A percentile compares a stretch with the other conserved stretches of the same genome.
Conservation (phyloP, 2,329 filamentous ascomycete genomes). For the Ophiocordyceps australis region DNA sequence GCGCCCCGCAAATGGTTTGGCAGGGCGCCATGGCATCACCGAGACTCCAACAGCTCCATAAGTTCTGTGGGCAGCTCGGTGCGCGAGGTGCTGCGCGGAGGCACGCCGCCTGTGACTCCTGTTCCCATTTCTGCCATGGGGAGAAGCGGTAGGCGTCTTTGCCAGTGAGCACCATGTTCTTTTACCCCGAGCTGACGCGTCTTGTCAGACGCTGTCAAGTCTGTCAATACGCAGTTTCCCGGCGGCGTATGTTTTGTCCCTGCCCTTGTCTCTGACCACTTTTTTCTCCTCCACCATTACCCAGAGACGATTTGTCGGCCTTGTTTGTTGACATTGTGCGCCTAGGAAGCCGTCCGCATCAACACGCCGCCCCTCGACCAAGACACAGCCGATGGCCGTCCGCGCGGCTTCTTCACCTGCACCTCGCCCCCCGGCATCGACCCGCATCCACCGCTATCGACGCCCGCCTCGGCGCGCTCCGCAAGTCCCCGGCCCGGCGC, state of each 20-base stretch:
- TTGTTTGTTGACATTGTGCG: neutral
- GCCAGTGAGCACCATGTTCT: no score
- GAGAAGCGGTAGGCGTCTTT: no score
- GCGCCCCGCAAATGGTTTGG: slow-evolving; percentile 19
- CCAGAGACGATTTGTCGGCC: no score
- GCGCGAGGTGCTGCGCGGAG: slow-evolving; percentile 17
- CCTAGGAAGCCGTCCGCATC: slow-evolving; percentile 28
- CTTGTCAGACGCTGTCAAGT: slow-evolving; percentile 4
- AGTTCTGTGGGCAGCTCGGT: slow-evolving; percentile 22
- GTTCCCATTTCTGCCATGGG: slow-evolving; percentile 4
- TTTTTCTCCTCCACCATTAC: no score
- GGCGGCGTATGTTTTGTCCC: slow-evolving; percentile 11
- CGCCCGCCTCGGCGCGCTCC: slow-evolving; percentile 1
- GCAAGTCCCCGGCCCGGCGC: slow-evolving; percentile 5
- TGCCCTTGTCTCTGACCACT: neutral
- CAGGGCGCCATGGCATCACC: slow-evolving; percentile 20
- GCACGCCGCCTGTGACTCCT: slow-evolving; percentile 14
- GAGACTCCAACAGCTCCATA: slow-evolving; percentile 16
- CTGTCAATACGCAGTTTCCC: slow-evolving; percentile 11
- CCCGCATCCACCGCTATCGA: slow-evolving; percentile 1
- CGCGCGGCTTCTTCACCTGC: slow-evolving; percentile 24
- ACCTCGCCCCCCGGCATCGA: slow-evolving; percentile 13
- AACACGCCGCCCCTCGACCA: slow-evolving; percentile 26
- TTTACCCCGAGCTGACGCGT: no score
- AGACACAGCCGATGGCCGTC: slow-evolving; percentile 15